Evolutionary conservation across 805 yeast species (phyloP).

Genomic region (Zygotorulaspora chibaensis): DNA sequence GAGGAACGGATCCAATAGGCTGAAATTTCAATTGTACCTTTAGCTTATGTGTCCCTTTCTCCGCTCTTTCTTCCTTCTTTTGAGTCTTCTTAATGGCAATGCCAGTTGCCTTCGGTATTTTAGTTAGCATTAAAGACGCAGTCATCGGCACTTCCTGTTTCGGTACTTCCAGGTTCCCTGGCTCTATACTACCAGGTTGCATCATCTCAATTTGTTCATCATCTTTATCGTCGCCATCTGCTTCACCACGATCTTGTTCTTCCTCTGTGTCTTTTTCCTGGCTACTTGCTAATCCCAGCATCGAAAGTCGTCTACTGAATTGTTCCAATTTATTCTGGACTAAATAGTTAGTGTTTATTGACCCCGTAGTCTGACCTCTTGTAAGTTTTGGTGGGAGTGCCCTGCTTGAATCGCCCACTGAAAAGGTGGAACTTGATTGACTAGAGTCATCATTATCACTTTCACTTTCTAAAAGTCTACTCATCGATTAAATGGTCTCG

Average conservation of each 20-base stretch:
- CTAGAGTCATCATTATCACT: slow-evolving; percentile 22
- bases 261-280: slow-evolving; percentile 12
- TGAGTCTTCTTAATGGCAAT: slow-evolving; percentile 10
- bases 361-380: slow-evolving; percentile 7
- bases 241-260: slow-evolving; percentile 6
- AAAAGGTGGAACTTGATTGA: slow-evolving; percentile 11
- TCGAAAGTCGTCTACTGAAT: slow-evolving; percentile 25
- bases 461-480: slow-evolving; percentile 32
- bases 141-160: slow-evolving; percentile 15
- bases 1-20: slow-evolving; percentile 31
- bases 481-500: slow-evolving; percentile 16
- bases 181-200: slow-evolving; percentile 2
- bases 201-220: neutral
- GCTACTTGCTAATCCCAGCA: slow-evolving; percentile 24
- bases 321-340: slow-evolving; percentile 27
- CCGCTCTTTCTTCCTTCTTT: slow-evolving; percentile 2
- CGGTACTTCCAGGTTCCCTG: slow-evolving; percentile 2
- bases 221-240: neutral
- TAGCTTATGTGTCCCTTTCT: neutral
- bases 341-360: slow-evolving; percentile 1
- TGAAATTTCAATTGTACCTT: slow-evolving; percentile 30
- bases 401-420: slow-evolving; percentile 3
- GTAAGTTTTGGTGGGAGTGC: slow-evolving; percentile 1
- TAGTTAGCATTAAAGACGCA: slow-evolving; percentile 13
- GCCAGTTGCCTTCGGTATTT: slow-evolving; percentile 13